Evolutionary conservation across 345 rosid genomes (phyloP).

Genomic region (Boechera retrofracta): DNA sequence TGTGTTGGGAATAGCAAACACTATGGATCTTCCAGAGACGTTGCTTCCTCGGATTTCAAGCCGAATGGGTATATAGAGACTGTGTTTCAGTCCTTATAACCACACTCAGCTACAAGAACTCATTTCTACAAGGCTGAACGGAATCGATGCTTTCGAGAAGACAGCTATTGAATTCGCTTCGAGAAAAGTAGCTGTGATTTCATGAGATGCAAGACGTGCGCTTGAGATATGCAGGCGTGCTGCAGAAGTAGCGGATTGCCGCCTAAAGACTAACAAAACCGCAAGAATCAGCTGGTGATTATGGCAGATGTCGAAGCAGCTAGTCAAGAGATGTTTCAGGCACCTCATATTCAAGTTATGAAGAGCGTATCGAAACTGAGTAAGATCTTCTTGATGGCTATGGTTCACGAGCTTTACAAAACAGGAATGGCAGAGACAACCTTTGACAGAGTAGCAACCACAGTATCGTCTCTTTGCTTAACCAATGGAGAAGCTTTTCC

Average conservation of each 20-base stretch:
- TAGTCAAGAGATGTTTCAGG: slow-evolving; percentile 95
- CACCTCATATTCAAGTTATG: slow-evolving; percentile 98
- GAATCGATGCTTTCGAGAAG: slow-evolving; percentile 85
- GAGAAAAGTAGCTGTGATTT: slow-evolving; percentile 95
- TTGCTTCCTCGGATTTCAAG: slow-evolving; percentile 97
- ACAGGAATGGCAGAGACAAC: slow-evolving; percentile 91
- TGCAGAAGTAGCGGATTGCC: slow-evolving; percentile 89
- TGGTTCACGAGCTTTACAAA: slow-evolving; percentile 93
- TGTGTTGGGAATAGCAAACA: slow-evolving; percentile 96
- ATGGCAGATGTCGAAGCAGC: slow-evolving; percentile 91
- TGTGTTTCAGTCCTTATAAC: slow-evolving; percentile 94
- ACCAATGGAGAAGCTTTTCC: slow-evolving; percentile 86
- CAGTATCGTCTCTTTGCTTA: slow-evolving; percentile 69
- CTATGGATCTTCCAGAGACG: slow-evolving; percentile 99
- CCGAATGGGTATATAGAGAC: slow-evolving; percentile 95
- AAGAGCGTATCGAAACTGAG: slow-evolving; percentile 67
- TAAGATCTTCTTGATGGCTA: slow-evolving; percentile 88
- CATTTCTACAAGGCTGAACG: slow-evolving; percentile 76
- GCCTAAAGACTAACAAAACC: slow-evolving; percentile 51
- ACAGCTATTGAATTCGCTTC: slow-evolving; percentile 97
- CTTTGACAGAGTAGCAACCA: slow-evolving; percentile 86
- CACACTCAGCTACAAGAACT: slow-evolving; percentile 95
- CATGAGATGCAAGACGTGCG: slow-evolving; percentile 98
- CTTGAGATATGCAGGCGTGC: slow-evolving; percentile 98
- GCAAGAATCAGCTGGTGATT: slow-evolving; percentile 63